Conservation (phyloP, 1,139 yeast genomes). For the Schizosaccharomyces versatilis region DNA sequence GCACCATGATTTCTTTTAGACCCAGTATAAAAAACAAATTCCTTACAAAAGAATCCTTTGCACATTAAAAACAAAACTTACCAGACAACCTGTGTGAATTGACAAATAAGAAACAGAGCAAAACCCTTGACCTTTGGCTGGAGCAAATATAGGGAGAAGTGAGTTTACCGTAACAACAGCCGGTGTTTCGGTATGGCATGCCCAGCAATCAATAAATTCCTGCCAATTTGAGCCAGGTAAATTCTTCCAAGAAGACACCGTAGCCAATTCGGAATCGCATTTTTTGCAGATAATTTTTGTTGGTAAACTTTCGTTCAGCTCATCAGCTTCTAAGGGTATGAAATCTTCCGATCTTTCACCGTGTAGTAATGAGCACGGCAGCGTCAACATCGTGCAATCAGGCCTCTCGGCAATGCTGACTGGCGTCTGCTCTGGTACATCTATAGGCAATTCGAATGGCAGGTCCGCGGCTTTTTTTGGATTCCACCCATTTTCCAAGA, state of each 20-base stretch:
- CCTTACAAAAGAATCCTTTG: neutral
- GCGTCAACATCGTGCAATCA: neutral
- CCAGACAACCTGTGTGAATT: neutral
- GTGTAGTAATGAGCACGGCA: neutral
- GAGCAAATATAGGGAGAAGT: neutral
- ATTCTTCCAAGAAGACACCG: neutral
- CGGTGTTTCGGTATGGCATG: neutral
- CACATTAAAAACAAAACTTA: neutral
- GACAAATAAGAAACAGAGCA: neutral
- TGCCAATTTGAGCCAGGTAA: constrained; percentile 1
- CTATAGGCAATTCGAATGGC: neutral
- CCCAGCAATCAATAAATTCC: constrained; percentile 4
- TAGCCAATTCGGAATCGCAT: neutral
- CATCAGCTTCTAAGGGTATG: neutral
- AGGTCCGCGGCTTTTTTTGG: neutral
- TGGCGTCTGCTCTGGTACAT: neutral
- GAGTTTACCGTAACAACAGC: neutral
- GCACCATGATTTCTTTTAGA: neutral
- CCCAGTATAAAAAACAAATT: neutral
- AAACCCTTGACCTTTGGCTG: neutral
- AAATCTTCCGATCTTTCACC: neutral
- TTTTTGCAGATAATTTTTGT: neutral
- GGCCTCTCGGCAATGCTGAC: neutral
- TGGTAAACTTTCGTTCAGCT: neutral
- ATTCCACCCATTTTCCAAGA: too few species aligned